Conservation (phyloP, 768 basidiomycete species). For the Amanita thiersii region DNA sequence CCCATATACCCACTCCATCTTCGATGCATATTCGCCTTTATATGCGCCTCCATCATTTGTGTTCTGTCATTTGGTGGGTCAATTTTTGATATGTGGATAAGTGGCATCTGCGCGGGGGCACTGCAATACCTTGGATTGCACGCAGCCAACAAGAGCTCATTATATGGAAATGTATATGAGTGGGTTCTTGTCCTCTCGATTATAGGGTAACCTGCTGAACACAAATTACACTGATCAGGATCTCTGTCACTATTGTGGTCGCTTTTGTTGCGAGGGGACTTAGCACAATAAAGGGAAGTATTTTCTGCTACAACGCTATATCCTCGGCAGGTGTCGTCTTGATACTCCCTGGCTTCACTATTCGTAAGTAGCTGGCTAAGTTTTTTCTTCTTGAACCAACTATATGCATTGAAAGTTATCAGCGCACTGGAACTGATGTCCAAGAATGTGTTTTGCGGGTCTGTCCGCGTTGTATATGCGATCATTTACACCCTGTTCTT, state of each 20-base stretch:
- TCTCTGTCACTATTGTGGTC: constrained; percentile 77
- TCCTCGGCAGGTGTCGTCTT: constrained; percentile 88
- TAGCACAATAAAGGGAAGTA: constrained; percentile 61
- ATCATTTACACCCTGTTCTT: constrained; percentile 82
- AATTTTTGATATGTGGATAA: constrained; percentile 77
- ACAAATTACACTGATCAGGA: constrained; percentile 32
- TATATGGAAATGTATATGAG: constrained; percentile 97
- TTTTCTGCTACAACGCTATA: constrained; percentile 88
- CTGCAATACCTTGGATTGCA: constrained; percentile 77
- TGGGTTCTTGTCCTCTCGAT: constrained; percentile 29
- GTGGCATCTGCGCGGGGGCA: constrained; percentile 57
- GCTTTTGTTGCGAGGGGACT: constrained; percentile 76
- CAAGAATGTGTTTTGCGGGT: constrained; percentile 72
- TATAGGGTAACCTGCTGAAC: background rate
- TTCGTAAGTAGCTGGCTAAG: constrained; percentile 41
- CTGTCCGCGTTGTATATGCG: constrained; percentile 78
- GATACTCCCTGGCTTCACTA: constrained; percentile 82
- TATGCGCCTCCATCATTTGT: constrained; percentile 75
- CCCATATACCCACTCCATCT: constrained; percentile 61
- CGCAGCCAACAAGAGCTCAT: constrained; percentile 76
- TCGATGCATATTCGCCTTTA: constrained; percentile 69
- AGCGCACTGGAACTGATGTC: constrained; percentile 78
- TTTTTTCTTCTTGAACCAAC: background rate
- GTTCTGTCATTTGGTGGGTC: constrained; percentile 78
- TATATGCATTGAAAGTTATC: constrained; percentile 40